Conservation (phyloP, 1,284 basidiomycete species). For the Jaminaea rosea region DNA sequence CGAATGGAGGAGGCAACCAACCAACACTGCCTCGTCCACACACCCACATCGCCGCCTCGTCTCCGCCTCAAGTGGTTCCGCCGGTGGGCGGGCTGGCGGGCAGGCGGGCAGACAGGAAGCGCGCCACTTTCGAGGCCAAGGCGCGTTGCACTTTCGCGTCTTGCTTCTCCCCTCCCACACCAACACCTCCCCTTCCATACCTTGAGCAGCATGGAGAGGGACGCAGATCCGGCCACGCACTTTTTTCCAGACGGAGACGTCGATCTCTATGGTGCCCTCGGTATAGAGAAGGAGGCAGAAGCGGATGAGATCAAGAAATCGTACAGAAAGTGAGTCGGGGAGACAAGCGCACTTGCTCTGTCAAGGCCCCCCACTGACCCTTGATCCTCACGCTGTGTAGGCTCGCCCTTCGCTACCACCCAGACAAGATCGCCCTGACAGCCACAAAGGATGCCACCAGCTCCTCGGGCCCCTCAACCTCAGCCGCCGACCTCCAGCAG, state of each 20-base stretch:
- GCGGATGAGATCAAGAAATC: conserved; percentile 39
- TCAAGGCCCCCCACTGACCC: too few species aligned
- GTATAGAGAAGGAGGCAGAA: conserved; percentile 19
- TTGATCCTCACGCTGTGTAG: conserved; percentile 6
- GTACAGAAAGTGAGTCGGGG: conserved; percentile 29
- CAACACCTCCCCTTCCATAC: too few species aligned
- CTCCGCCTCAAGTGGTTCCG: too few species aligned
- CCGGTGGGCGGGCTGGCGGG: too few species aligned
- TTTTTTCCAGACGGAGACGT: conserved; percentile 41
- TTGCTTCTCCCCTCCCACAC: too few species aligned
- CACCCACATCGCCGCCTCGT: too few species aligned
- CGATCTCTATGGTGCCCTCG: conserved; percentile 42
- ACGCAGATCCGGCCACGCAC: conserved; percentile 38
- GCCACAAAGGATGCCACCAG: conserved; percentile 5
- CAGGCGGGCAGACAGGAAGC: too few species aligned
- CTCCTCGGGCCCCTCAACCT: not conserved
- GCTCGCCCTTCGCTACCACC: conserved; percentile 43
- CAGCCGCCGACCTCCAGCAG: conserved; percentile 12
- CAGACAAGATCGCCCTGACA: conserved; percentile 36
- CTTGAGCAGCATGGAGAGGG: conserved; percentile 19
- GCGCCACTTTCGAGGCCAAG: too few species aligned
- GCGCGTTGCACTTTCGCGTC: too few species aligned
- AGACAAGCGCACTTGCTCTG: too few species aligned
- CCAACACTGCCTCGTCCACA: too few species aligned
- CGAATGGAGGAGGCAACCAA: too few species aligned